phyloP scores from a whole-genome alignment of 164 flowering plant genomes.

The Stephania japonica region DNA sequence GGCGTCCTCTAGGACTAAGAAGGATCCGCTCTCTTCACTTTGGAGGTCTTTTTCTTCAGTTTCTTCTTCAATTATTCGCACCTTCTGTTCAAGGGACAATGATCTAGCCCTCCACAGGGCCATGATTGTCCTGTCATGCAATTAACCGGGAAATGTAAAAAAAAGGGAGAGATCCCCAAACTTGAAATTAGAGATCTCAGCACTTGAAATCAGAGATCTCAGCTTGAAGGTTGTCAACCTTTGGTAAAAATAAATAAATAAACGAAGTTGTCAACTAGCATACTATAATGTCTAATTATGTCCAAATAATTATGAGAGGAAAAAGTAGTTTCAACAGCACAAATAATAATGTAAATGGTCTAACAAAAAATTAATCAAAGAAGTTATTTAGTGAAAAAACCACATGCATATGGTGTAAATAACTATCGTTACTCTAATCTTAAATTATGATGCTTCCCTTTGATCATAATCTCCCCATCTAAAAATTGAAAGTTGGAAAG shows the following conservation, averaged over 20 bases:
- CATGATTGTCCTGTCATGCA: conserved; percentile 71
- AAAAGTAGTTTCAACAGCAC: background rate
- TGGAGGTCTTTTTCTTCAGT: conserved; percentile 55
- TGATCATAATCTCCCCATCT: background rate
- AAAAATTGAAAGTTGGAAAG: background rate
- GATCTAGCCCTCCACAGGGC: conserved; percentile 90
- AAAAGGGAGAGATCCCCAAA: background rate
- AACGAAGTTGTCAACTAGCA: background rate
- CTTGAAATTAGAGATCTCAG: background rate
- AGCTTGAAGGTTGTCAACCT: background rate
- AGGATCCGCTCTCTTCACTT: conserved; percentile 72
- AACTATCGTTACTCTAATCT: background rate
- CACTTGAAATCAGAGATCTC: background rate
- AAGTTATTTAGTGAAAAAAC: background rate
- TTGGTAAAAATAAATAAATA: too few relatives aligned
- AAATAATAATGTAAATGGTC: background rate
- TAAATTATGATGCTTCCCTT: background rate
- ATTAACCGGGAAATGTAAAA: background rate
- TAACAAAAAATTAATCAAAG: background rate
- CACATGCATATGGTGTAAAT: background rate
- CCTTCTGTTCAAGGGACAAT: conserved; percentile 93
- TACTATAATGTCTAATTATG: too few relatives aligned
- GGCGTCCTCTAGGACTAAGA: conserved; percentile 70
- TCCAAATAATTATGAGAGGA: background rate
- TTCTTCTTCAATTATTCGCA: conserved; percentile 74